phyloP scores from a whole-genome alignment of 805 yeast genomes.

The Schizosaccharomyces cryophilus region DNA sequence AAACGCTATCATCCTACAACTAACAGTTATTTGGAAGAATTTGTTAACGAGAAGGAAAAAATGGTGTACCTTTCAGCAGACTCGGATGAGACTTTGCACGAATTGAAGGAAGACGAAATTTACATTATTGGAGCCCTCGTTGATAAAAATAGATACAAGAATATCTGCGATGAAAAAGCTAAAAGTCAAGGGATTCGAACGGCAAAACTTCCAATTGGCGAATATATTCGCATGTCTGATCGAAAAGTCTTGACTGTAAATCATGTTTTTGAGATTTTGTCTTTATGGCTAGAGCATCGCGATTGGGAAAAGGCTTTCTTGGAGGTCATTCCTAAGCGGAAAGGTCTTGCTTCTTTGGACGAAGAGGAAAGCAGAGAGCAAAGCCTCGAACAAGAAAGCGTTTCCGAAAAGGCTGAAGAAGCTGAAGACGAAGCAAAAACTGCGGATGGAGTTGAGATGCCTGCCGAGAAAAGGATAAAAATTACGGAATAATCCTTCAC shows the following conservation, averaged over 20 bases:
- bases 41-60: conserved; percentile 8
- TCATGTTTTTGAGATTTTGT: conserved; percentile 73
- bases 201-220: conserved; percentile 66
- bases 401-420: no score
- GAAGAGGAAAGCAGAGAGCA: no score
- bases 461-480: no score
- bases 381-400: no score
- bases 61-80: conserved; percentile 65
- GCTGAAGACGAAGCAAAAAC: no score
- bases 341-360: conserved; percentile 11
- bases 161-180: conserved; percentile 62
- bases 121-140: conserved; percentile 90
- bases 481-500: no score
- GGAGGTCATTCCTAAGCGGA: conserved; percentile 64
- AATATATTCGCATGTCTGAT: conserved; percentile 59
- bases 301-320: conserved; percentile 81
- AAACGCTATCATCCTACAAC: conserved; percentile 27
- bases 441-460: no score
- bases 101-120: conserved; percentile 41
- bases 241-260: conserved; percentile 78
- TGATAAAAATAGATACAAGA: conserved; percentile 53
- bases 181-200: conserved; percentile 42
- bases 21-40: conserved; percentile 18
- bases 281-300: conserved; percentile 50
- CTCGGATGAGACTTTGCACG: conserved; percentile 42